Base-by-base conservation (phyloP, 2,329 filamentous ascomycete genomes). In the Harringtonia lauricola region DNA sequence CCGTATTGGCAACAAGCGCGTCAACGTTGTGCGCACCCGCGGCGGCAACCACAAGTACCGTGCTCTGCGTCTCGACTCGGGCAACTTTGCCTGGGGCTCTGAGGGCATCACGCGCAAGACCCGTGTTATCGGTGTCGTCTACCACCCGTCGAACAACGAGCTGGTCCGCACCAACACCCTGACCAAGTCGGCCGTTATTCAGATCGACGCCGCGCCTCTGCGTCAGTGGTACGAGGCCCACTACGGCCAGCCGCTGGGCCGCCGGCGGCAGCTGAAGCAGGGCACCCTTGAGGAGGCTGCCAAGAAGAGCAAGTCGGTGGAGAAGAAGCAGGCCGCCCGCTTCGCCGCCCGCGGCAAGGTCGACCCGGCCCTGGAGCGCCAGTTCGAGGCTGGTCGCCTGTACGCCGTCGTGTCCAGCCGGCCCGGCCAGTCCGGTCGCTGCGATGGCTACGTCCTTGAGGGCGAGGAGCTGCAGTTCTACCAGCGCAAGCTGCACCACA, bases 111-210 rank as follows among this genome's bases (percentile, higher is more conserved):
- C 90, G 72, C 90, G 92, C 82, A 98, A 98, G 83, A 88, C 86
- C 72, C 92, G 94, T 78, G 86, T 98, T 69, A 95, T 98, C 69
- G 88, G 77, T 63, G 94, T 98, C 73, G 84, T 83, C 67, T 98
- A 88, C 86, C 94, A 98, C 75, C 94, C 92, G 53, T 95, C 90
- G 69, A 98, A 98, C 89, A 98, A 98, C 87, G 92, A 98, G 77
- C 81, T 98, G 60, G 89, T 98, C 78, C 92, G 92, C 66, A 98
- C 92, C 72, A 98, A 98, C 84, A 96, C 92, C 76, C 81, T 98
- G 68, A 98, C 92, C 79, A 94, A 89, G 76, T 87, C 87, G 65
- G 92, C 92, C 74, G 86, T 98, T 64, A 86, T 98, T 68, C 92
- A 98, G 79, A 76, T 98, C 72, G 92, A 98, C 71, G 92, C 94